Evolutionary conservation across 768 basidiomycete species (phyloP).

Genomic region (Daedaleopsis sinensis): DNA sequence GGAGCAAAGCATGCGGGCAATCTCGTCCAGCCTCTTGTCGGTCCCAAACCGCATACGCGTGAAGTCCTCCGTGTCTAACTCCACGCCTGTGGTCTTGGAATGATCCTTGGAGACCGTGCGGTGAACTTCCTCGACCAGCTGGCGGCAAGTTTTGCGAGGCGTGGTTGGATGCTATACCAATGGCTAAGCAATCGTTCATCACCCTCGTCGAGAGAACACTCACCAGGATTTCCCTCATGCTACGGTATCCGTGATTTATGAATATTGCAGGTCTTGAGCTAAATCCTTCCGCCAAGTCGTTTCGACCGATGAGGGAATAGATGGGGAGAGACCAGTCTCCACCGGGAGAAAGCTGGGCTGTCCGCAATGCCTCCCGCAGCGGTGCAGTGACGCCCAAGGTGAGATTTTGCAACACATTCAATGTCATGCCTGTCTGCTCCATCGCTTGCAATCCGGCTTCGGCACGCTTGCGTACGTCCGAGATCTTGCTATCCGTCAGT

Average conservation of each 20-base stretch:
- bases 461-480: slow-evolving; percentile 63
- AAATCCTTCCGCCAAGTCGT: slow-evolving; percentile 73
- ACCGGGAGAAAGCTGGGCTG: slow-evolving; percentile 80
- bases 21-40: slow-evolving; percentile 89
- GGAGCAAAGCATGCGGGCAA: slow-evolving; percentile 87
- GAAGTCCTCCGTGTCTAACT: slow-evolving; percentile 72
- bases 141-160: slow-evolving; percentile 52
- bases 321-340: slow-evolving; percentile 71
- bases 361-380: slow-evolving; percentile 80
- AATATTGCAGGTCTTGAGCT: slow-evolving; percentile 48
- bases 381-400: slow-evolving; percentile 78
- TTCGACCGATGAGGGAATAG: slow-evolving; percentile 71
- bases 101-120: slow-evolving; percentile 55
- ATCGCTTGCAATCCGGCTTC: slow-evolving; percentile 64
- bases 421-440: slow-evolving; percentile 49
- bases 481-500: slow-evolving; percentile 55
- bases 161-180: slow-evolving; percentile 52
- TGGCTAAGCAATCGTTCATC: slow-evolving; percentile 12
- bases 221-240: slow-evolving; percentile 62
- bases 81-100: slow-evolving; percentile 67
- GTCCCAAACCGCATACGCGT: slow-evolving; percentile 87
- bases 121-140: slow-evolving; percentile 52
- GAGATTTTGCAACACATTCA: slow-evolving; percentile 54
- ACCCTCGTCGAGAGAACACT: slow-evolving; percentile 24
- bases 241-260: slow-evolving; percentile 56